These are phyloP conservation scores for Microcyclosporella mali DNA, from an alignment of 2,329 filamentous ascomycete species.

Conservation along the genomic window DNA sequence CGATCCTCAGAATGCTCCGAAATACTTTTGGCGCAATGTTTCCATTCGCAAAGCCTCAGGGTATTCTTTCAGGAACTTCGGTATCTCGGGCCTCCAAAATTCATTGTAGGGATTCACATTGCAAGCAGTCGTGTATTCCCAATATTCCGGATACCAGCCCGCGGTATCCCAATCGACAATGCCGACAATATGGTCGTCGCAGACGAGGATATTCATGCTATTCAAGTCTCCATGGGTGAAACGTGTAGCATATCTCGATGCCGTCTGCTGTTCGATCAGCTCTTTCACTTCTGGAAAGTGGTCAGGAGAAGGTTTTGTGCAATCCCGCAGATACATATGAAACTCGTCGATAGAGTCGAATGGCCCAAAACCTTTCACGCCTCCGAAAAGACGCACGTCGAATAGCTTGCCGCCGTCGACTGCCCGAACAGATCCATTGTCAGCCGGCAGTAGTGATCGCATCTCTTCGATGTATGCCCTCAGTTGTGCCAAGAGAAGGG, in stretches of 20 bases:
- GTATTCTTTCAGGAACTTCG: slow-evolving; percentile 30
- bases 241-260: slow-evolving; percentile 34
- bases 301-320: not conserved
- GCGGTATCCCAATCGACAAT: slow-evolving; percentile 46
- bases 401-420: slow-evolving; percentile 4
- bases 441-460: not conserved
- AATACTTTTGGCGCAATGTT: not conserved
- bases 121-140: slow-evolving; percentile 36
- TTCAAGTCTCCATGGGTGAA: slow-evolving; percentile 50
- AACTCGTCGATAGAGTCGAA: slow-evolving; percentile 9
- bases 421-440: slow-evolving; percentile 4
- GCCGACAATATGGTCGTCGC: slow-evolving; percentile 39
- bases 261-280: slow-evolving; percentile 34
- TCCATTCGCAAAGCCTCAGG: slow-evolving; percentile 1
- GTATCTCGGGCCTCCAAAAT: slow-evolving; percentile 33
- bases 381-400: slow-evolving; percentile 7
- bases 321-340: slow-evolving; percentile 9
- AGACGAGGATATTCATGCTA: slow-evolving; percentile 38
- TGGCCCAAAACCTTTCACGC: slow-evolving; percentile 5
- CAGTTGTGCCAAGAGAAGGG: slow-evolving; percentile 7
- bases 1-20: not conserved
- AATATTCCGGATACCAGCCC: slow-evolving; percentile 45
- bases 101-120: slow-evolving; percentile 39
- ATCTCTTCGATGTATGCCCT: slow-evolving; percentile 5
- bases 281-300: slow-evolving; percentile 24